Percentiles rank a stretch among this genome's conserved stretches.
These are phyloP conservation scores for Pseudozyma tsukubaensis DNA, from an alignment of 1,284 basidiomycete genomes.

Conservation along the genomic window DNA sequence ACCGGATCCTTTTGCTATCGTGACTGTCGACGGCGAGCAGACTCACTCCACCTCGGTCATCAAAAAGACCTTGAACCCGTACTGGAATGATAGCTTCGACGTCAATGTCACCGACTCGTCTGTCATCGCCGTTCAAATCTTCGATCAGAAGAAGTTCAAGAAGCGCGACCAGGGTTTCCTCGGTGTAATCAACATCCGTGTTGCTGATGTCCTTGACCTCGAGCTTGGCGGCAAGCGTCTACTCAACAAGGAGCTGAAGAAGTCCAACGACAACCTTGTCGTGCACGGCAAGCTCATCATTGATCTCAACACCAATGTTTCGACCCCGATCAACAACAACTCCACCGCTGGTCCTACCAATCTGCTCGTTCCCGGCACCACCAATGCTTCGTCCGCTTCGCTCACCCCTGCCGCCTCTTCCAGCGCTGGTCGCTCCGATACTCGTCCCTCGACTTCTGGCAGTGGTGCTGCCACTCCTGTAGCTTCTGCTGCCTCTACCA, in stretches of 20 bases:
- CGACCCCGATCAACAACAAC: conserved; percentile 63
- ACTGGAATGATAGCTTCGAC: conserved; percentile 69
- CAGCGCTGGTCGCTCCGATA: conserved; percentile 25
- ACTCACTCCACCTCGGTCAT: conserved; percentile 82
- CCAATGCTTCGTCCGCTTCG: conserved; percentile 59
- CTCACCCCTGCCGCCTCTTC: conserved; percentile 40
- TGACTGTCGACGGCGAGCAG: conserved; percentile 93
- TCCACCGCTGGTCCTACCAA: conserved; percentile 53
- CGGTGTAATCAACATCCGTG: conserved; percentile 90
- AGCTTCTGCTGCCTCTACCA: conserved; percentile 29
- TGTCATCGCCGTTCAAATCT: conserved; percentile 91
- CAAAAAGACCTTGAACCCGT: conserved; percentile 69
- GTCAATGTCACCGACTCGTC: conserved; percentile 86
- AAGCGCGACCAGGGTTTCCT: conserved; percentile 93
- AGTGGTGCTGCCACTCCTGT: conserved; percentile 33
- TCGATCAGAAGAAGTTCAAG: conserved; percentile 97
- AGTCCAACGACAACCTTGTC: conserved; percentile 68
- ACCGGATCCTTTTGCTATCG: conserved; percentile 92
- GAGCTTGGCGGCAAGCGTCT: conserved; percentile 87
- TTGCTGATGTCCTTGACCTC: conserved; percentile 88
- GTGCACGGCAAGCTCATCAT: conserved; percentile 69
- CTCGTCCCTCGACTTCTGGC: conserved; percentile 33
- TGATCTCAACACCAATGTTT: conserved; percentile 68
- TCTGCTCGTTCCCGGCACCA: conserved; percentile 43
- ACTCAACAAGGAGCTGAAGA: conserved; percentile 67